A percentile compares a stretch with the other conserved stretches of the same genome.
These are phyloP conservation scores for Polymyxa betae DNA, from an alignment of 208 protist genomes.

Conservation along the genomic window DNA sequence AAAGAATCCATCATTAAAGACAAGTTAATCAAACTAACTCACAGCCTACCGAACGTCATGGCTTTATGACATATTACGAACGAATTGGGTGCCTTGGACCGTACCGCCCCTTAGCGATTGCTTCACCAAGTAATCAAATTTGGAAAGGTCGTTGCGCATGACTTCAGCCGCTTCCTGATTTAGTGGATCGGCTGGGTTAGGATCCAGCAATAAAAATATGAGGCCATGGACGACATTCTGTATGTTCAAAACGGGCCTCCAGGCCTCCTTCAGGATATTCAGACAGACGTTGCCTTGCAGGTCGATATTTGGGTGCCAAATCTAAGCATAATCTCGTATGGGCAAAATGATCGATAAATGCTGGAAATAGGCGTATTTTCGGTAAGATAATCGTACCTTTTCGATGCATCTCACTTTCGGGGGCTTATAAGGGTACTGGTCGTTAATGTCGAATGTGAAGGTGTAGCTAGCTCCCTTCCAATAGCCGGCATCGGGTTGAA, in stretches of 20 bases:
- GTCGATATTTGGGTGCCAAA: constrained; percentile 57
- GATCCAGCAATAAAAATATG: constrained; percentile 57
- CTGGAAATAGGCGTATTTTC: neutral
- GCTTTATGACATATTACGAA: constrained; percentile 16
- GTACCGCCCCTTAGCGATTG: constrained; percentile 33
- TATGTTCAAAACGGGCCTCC: constrained; percentile 56
- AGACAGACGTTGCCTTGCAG: constrained; percentile 51
- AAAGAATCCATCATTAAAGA: neutral
- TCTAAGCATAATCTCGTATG: neutral
- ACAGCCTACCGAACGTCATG: neutral
- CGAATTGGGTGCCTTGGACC: constrained; percentile 47
- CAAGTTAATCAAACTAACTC: neutral
- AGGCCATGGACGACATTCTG: constrained; percentile 59
- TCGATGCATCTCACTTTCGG: constrained; percentile 62
- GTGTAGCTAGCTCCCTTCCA: constrained; percentile 61
- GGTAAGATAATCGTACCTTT: too few relatives aligned
- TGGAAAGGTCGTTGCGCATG: constrained; percentile 56
- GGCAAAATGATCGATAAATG: neutral
- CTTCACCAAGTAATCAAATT: constrained; percentile 14
- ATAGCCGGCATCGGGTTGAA: constrained; percentile 59
- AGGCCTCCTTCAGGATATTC: constrained; percentile 55
- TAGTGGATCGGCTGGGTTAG: constrained; percentile 59
- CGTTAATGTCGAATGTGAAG: constrained; percentile 53
- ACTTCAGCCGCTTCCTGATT: constrained; percentile 62
- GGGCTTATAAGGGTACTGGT: constrained; percentile 62